Evolutionary conservation across 2,329 filamentous ascomycete genomes (phyloP).

Genomic region (Pseudogymnoascus sp.): DNA sequence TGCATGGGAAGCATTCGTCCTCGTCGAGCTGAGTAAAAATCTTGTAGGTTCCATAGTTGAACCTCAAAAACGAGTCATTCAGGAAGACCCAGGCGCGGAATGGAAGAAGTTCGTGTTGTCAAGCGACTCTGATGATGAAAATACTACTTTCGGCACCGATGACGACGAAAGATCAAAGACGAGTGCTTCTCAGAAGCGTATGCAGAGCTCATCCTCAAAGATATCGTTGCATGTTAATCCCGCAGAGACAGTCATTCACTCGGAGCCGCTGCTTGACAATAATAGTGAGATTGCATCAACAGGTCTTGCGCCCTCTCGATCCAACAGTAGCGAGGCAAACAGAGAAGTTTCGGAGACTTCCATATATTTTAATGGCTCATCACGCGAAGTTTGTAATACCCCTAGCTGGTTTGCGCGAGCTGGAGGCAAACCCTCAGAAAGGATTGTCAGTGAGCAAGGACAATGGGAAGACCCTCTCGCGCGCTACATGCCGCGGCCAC

Average conservation of each 20-base stretch:
- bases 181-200: not conserved
- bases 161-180: not conserved
- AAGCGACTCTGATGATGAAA: slow-evolving; percentile 14
- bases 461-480: not conserved
- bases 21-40: not conserved
- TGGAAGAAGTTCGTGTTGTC: slow-evolving; percentile 27
- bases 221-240: not conserved
- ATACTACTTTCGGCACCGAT: not conserved
- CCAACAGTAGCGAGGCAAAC: not conserved
- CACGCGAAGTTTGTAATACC: not conserved
- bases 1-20: not conserved
- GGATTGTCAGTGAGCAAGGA: not conserved
- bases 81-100: slow-evolving; percentile 17
- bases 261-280: not conserved
- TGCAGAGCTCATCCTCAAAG: not conserved
- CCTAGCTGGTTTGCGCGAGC: not conserved
- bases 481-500: not conserved
- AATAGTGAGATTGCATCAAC: not conserved
- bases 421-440: not conserved
- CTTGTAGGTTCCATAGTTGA: not conserved
- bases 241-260: not conserved
- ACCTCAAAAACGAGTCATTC: not conserved
- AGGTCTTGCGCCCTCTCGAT: not conserved
- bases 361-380: not conserved
- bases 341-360: not conserved